Conservation (phyloP, 1,284 basidiomycete species). For the Ustilago hordei region DNA sequence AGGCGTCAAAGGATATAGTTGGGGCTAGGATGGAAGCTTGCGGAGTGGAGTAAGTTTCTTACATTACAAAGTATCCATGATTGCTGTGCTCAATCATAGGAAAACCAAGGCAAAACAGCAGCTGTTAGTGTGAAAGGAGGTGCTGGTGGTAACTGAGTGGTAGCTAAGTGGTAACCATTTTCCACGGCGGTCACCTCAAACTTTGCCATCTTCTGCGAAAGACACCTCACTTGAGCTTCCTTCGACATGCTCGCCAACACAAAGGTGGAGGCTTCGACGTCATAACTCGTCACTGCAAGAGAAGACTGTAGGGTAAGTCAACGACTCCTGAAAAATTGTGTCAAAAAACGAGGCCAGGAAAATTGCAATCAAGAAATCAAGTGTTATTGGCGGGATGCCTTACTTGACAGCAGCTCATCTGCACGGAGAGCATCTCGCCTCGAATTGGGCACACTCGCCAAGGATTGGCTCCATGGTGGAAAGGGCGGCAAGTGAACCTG, state of each 20-base stretch:
- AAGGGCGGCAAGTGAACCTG: constrained; percentile 1
- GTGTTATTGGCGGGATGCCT: not conserved
- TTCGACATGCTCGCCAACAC: constrained; percentile 8
- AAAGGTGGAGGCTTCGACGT: constrained; percentile 16
- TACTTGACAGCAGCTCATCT: not conserved
- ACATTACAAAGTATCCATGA: not conserved
- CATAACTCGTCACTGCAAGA: not conserved
- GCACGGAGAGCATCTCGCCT: not conserved
- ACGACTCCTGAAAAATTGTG: not conserved
- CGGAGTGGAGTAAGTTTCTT: not conserved
- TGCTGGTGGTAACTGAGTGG: not conserved
- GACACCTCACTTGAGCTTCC: not conserved
- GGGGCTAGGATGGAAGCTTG: not conserved
- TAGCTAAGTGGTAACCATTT: not conserved
- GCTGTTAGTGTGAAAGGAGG: too few species aligned
- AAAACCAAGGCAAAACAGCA: too few species aligned
- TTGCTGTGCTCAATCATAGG: too few species aligned
- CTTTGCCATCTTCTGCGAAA: not conserved
- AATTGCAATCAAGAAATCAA: not conserved
- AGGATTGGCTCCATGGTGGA: not conserved
- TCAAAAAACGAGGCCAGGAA: not conserved
- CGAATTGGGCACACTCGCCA: not conserved
- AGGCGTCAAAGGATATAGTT: not conserved
- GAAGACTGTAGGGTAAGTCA: constrained; percentile 6
- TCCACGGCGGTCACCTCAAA: not conserved